Evolutionary conservation across 495 filamentous ascomycete species (phyloP), one percentile per base, ranked within the genome.

Genomic region (Penicillium odoratum): DNA sequence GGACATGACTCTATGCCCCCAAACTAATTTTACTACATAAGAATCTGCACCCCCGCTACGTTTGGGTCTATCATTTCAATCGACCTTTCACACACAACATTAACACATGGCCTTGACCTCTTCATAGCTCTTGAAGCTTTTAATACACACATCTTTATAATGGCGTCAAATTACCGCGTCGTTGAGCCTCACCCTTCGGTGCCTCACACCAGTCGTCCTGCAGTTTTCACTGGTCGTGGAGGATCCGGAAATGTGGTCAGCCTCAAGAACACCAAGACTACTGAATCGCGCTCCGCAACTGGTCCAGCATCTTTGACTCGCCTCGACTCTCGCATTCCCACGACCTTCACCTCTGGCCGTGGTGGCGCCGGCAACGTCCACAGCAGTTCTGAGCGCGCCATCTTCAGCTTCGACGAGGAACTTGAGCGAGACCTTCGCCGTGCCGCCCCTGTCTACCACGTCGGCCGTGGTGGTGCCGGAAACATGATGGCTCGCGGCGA

Each of bases 341-440:
- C 64, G 45, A 77, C 78, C 65, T 95, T 88, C 84, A 83, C 81
- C 65, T 85, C 86, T 15, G 93, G 94, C 62, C 88, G 93, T 34
- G 94, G 94, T 48, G 94, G 94, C 33, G 91, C 88, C 46, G 94
- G 94, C 61, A 98, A 97, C 75, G 81, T 92, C 58, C 88, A 90
- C 78, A 76, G 78, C 59, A 74, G 80, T 59, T 69, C 65, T 40
- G 85, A 88, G 63, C 85, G 88, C 45, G 82, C 89, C 60, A 85
- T 91, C 64, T 89, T 97, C 78, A 88, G 83, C 58, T 94, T 97
- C 76, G 91, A 96, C 74, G 93, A 97, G 80, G 93, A 97, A 70
- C 85, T 93, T 57, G 82, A 88, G 63, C 83, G 87, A 58, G 87
- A 88, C 58, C 71, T 83, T 58, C 79, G 82, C 62, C 82, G 76